Base-by-base conservation (phyloP, 805 yeast genomes). In the Ogataea trehaloabstinens region DNA sequence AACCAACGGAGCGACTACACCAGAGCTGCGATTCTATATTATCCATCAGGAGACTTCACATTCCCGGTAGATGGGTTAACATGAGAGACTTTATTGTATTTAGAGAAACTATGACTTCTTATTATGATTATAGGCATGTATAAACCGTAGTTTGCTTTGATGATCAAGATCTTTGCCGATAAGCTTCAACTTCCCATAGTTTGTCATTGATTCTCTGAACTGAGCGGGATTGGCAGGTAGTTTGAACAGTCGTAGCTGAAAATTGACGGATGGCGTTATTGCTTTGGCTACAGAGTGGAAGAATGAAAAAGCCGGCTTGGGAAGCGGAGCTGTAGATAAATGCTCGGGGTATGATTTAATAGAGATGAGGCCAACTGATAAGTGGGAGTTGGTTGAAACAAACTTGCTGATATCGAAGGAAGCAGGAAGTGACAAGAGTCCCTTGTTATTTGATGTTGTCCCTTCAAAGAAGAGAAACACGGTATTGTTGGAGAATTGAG, bases 401-500 rank as follows among this genome's bases (percentile, higher is more conserved):
- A 38, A 18, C 6, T 37, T 22, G 11, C 24, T 25, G 7, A 44
- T 18, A 28, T 51, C 52, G 13, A 65, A 55, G 4, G 55, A 41
- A 4, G 42, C 34, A 24, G 66, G 64, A 39, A 85, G 74, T 3
- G 87, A 78, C 44, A 90, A 68, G 1, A 90, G 55, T 0, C 89
- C 80, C 45, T 80, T 80, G 35, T 95, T 93, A 56, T 90, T 91
- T 0, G 95, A 78, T 0, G 95, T 72, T 0, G 95, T 85, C 0
- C 95, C 95, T 54, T 89, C 97, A 3, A 82, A 70, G 41, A 88
- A 78, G 17, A 84, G 49, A 37, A 73, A 80, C 4, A 78, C 68
- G 0, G 69, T 63, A 29, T 73, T 70, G n/a, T 69, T 66, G 3
- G 58, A 55, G 16, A 61, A 52, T 20, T 56, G 47, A 1, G 49